These are phyloP conservation scores for Epichloe sp. DNA, from an alignment of 2,329 filamentous ascomycete species.

Conservation along the genomic window DNA sequence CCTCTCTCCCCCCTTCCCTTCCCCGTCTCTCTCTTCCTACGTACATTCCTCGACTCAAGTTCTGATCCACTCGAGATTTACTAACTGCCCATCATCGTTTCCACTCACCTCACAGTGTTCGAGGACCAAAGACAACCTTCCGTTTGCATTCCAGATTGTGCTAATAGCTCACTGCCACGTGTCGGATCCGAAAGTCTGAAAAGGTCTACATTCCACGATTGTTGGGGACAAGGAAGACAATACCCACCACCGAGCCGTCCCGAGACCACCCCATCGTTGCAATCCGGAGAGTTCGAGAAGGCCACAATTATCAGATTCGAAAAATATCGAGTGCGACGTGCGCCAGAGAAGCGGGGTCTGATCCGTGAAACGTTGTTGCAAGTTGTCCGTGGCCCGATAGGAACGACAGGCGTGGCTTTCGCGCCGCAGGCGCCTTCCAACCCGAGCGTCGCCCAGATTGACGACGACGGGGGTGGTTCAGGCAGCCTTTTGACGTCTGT, in stretches of 20 bases:
- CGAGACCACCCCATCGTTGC: neutral
- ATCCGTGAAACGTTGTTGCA: neutral
- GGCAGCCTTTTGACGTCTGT: neutral
- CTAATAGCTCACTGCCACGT: neutral
- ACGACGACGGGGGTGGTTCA: neutral
- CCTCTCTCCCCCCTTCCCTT: neutral
- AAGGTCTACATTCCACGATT: conserved; percentile 2
- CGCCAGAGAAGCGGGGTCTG: neutral
- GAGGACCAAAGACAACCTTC: neutral
- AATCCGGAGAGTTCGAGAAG: neutral
- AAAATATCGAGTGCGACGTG: neutral
- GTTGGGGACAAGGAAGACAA: neutral
- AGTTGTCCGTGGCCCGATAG: neutral
- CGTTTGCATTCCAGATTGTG: conserved; percentile 3
- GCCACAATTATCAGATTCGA: neutral
- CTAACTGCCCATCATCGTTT: neutral
- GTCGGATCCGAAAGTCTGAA: neutral
- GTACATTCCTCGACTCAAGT: conserved; percentile 3
- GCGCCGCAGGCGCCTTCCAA: conserved; percentile 3
- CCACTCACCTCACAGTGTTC: conserved; percentile 2
- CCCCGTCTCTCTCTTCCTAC: neutral
- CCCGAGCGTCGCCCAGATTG: conserved; percentile 2
- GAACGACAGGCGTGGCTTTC: neutral
- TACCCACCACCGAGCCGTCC: neutral
- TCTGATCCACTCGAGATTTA: conserved; percentile 1